Evolutionary conservation across 208 protist genomes (phyloP).

Genomic region (Phytomonas sp.): DNA sequence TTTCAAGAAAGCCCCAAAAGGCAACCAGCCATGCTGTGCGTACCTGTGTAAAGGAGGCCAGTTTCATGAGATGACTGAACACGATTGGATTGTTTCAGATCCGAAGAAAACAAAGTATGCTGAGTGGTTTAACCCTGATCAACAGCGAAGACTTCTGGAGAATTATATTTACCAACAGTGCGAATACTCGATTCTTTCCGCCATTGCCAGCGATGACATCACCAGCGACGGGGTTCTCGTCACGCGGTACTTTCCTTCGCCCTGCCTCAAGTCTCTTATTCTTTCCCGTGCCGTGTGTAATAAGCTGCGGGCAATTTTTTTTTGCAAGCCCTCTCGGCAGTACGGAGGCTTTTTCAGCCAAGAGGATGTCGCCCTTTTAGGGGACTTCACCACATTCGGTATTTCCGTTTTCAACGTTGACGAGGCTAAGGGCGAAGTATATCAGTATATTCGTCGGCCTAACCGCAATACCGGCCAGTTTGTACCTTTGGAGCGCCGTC

Average conservation of each 20-base stretch:
- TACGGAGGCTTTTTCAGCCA: conserved; percentile 88
- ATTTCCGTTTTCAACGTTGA: conserved; percentile 86
- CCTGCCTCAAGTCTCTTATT: conserved; percentile 86
- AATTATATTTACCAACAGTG: conserved; percentile 81
- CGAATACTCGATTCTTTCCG: conserved; percentile 87
- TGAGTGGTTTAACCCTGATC: conserved; percentile 52
- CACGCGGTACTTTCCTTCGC: conserved; percentile 87
- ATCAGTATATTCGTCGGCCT: conserved; percentile 80
- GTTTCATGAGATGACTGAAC: conserved; percentile 74
- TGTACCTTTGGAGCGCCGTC: conserved; percentile 75
- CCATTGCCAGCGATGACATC: conserved; percentile 86
- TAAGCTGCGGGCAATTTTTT: conserved; percentile 84
- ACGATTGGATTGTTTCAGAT: conserved; percentile 81
- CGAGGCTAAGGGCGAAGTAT: conserved; percentile 65
- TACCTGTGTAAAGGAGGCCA: conserved; percentile 87
- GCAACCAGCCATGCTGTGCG: conserved; percentile 58
- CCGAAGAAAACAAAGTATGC: conserved; percentile 60
- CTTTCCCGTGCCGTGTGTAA: conserved; percentile 74
- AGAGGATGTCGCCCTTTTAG: conserved; percentile 79
- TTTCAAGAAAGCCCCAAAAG: conserved; percentile 74
- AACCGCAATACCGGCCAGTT: conserved; percentile 77
- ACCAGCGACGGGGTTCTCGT: conserved; percentile 87
- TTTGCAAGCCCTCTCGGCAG: conserved; percentile 62
- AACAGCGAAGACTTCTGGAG: conserved; percentile 68
- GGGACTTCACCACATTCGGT: conserved; percentile 83